Percentiles rank a stretch among this genome's conserved stretches.
phyloP scores from a whole-genome alignment of 106 monocot genomes.

The Allium sativum region DNA sequence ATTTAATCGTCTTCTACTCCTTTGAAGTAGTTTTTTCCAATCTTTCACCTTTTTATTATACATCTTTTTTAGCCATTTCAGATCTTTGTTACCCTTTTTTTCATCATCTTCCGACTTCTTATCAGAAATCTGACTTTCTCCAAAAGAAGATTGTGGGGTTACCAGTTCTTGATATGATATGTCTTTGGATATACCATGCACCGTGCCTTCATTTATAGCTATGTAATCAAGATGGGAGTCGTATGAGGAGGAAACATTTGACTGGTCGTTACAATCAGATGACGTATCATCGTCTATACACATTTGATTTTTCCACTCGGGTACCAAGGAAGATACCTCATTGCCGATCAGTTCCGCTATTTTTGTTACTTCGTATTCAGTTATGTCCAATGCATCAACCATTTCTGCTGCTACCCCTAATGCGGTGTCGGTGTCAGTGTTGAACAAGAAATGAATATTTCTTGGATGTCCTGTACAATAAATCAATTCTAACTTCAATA shows the following conservation, averaged over 20 bases:
- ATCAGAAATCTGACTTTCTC: background rate
- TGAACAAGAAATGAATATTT: conserved; percentile 37
- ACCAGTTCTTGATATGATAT: background rate
- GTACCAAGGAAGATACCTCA: conserved; percentile 31
- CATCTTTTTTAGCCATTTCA: background rate
- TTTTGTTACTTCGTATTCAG: conserved; percentile 23
- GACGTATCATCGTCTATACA: background rate
- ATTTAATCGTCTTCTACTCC: background rate
- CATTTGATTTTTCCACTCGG: conserved; percentile 16
- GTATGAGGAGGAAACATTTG: conserved; percentile 1
- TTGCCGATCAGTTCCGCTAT: conserved; percentile 42
- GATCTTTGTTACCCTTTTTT: conserved; percentile 3
- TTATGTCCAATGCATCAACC: conserved; percentile 35
- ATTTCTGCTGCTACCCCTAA: conserved; percentile 44
- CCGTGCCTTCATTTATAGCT: background rate
- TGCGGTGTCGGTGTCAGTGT: conserved; percentile 35
- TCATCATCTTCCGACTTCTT: background rate
- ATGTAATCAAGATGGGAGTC: background rate
- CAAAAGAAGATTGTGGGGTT: background rate
- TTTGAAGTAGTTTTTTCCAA: background rate
- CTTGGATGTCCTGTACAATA: conserved; percentile 25
- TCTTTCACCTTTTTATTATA: conserved; percentile 1
- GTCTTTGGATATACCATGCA: conserved; percentile 11
- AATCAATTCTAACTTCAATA: background rate
- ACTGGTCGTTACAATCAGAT: background rate